Evolutionary conservation across 139 green algal genomes (phyloP).

Genomic region (Closterium sp.): DNA sequence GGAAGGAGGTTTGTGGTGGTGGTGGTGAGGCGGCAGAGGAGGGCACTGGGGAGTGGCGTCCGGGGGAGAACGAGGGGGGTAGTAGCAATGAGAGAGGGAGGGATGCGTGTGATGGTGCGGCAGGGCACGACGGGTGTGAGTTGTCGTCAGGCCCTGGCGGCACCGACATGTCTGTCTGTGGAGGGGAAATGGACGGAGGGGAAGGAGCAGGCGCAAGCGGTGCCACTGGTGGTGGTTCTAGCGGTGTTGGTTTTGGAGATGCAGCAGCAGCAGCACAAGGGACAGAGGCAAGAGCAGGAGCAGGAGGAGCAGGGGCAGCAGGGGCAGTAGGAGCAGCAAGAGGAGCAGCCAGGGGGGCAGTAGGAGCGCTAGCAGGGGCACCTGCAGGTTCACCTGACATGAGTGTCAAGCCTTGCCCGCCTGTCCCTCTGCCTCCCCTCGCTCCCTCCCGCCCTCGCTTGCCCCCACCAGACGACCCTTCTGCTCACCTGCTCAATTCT

Average conservation of each 20-base stretch:
- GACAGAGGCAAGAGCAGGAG: neutral
- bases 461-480: neutral
- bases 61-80: too few relatives aligned
- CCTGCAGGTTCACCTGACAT: neutral
- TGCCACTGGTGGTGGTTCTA: neutral
- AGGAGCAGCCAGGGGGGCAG: neutral
- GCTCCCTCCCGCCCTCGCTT: neutral
- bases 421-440: neutral
- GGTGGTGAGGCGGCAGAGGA: too few relatives aligned
- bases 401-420: neutral
- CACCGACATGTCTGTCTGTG: too few relatives aligned
- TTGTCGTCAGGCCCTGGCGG: too few relatives aligned
- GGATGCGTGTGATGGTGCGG: too few relatives aligned
- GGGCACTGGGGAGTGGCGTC: too few relatives aligned
- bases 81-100: too few relatives aligned
- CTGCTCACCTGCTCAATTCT: neutral
- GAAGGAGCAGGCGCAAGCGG: too few relatives aligned
- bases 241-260: neutral
- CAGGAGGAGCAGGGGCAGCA: neutral
- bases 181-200: too few relatives aligned
- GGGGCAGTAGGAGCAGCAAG: neutral
- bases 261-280: neutral
- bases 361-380: neutral
- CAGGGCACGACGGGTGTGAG: too few relatives aligned
- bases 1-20: too few relatives aligned